Evolutionary conservation across 2,329 filamentous ascomycete species (phyloP).

Genomic region (Hymenoscyphus repandus): DNA sequence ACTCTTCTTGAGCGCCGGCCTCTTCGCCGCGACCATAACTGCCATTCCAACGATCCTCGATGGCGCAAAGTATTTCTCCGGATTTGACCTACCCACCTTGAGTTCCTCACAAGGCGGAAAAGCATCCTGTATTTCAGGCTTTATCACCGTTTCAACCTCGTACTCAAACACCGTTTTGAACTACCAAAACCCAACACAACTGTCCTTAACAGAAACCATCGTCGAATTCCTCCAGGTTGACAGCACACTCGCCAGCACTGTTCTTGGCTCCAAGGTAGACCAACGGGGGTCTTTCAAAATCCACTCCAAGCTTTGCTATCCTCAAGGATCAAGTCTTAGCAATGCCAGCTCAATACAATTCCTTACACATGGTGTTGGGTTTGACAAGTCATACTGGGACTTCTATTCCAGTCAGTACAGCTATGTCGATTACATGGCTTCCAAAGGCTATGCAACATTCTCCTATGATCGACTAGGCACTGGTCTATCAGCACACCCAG

Average conservation of each 20-base stretch:
- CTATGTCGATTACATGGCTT: slow-evolving; percentile 5
- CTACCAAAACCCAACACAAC: neutral
- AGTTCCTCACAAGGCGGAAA: neutral
- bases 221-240: slow-evolving; percentile 8
- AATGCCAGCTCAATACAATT: slow-evolving; percentile 6
- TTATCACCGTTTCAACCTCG: neutral
- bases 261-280: neutral
- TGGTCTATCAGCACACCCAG: slow-evolving; percentile 8
- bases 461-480: slow-evolving; percentile 17
- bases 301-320: slow-evolving; percentile 5
- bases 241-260: neutral
- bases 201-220: slow-evolving; percentile 4
- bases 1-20: no score
- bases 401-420: slow-evolving; percentile 11
- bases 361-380: slow-evolving; percentile 15
- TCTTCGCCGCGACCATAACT: no score
- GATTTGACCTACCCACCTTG: neutral
- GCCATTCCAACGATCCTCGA: no score
- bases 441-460: slow-evolving; percentile 11
- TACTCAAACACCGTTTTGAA: neutral
- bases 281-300: slow-evolving; percentile 8
- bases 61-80: neutral
- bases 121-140: slow-evolving; percentile 1
- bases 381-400: slow-evolving; percentile 16
- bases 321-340: neutral